phyloP scores from a whole-genome alignment of 768 basidiomycete genomes.

The Lactarius akahatsu region DNA sequence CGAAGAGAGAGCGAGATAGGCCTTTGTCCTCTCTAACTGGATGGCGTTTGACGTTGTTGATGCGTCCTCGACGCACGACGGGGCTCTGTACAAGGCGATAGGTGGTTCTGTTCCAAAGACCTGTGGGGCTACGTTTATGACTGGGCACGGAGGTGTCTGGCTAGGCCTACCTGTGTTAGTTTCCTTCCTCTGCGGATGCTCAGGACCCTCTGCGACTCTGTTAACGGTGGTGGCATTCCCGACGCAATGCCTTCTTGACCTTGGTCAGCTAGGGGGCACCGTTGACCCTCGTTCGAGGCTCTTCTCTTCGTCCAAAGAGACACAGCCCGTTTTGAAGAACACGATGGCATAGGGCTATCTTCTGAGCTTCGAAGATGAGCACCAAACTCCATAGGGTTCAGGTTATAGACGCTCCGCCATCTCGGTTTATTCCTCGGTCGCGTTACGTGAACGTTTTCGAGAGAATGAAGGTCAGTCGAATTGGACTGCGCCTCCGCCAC shows the following conservation, averaged over 20 bases:
- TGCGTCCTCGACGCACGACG: conserved; percentile 30
- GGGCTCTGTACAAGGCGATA: conserved; percentile 41
- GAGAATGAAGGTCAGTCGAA: conserved; percentile 5
- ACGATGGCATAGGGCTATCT: background rate
- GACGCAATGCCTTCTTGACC: conserved; percentile 14
- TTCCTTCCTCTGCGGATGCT: conserved; percentile 50
- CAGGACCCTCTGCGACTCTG: conserved; percentile 40
- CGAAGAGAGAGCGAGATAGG: conserved; percentile 25
- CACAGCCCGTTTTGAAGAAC: conserved; percentile 33
- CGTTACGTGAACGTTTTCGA: background rate
- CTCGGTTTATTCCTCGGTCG: conserved; percentile 12
- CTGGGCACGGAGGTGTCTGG: background rate
- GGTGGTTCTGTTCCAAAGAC: conserved; percentile 53
- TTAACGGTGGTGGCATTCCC: conserved; percentile 18
- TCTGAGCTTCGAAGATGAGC: background rate
- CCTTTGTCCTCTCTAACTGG: conserved; percentile 32
- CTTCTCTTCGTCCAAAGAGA: conserved; percentile 35
- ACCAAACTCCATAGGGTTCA: background rate
- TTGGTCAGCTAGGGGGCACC: background rate
- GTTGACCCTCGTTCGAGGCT: conserved; percentile 8
- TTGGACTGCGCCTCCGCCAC: conserved; percentile 21
- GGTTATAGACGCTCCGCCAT: conserved; percentile 15
- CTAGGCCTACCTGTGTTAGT: conserved; percentile 46
- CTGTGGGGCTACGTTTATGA: conserved; percentile 33
- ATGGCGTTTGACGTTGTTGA: conserved; percentile 1